Conservation (phyloP, 192 early-diverging fungal species). For the Coemansia sp. region DNA sequence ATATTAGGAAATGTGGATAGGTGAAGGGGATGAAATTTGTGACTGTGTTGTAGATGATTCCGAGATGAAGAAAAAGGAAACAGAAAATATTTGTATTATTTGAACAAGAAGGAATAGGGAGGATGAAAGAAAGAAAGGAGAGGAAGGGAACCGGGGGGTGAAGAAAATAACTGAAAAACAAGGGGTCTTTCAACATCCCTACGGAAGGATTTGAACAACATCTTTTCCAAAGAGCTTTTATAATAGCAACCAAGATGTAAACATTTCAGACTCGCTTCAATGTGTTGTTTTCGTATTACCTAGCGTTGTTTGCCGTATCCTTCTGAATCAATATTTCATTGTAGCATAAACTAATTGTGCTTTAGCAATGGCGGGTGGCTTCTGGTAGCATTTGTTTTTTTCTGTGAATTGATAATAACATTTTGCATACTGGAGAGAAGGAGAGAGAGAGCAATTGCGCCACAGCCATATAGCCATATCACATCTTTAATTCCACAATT, state of each 20-base stretch:
- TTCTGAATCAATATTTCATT: neutral
- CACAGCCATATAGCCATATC: neutral
- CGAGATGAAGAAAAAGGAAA: neutral
- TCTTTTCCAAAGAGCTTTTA: neutral
- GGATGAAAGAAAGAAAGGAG: neutral
- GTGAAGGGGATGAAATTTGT: neutral
- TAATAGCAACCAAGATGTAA: conserved; percentile 4
- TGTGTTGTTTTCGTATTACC: neutral
- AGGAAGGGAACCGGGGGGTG: too few relatives aligned
- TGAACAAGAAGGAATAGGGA: neutral
- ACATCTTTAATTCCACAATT: neutral
- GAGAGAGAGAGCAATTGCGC: too few relatives aligned
- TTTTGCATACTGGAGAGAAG: too few relatives aligned
- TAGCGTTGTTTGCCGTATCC: neutral
- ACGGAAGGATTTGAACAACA: neutral
- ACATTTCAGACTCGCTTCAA: neutral
- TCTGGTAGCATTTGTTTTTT: too few relatives aligned
- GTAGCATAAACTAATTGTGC: neutral
- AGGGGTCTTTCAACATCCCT: neutral
- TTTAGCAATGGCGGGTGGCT: neutral
- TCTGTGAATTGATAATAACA: too few relatives aligned
- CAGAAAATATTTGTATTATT: neutral
- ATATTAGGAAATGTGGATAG: neutral
- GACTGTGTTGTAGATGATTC: too few relatives aligned
- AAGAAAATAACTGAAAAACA: neutral